A percentile compares a stretch with the other conserved stretches of the same genome.
Conservation (phyloP, 495 filamentous ascomycete genomes). For the Podospora comata region DNA sequence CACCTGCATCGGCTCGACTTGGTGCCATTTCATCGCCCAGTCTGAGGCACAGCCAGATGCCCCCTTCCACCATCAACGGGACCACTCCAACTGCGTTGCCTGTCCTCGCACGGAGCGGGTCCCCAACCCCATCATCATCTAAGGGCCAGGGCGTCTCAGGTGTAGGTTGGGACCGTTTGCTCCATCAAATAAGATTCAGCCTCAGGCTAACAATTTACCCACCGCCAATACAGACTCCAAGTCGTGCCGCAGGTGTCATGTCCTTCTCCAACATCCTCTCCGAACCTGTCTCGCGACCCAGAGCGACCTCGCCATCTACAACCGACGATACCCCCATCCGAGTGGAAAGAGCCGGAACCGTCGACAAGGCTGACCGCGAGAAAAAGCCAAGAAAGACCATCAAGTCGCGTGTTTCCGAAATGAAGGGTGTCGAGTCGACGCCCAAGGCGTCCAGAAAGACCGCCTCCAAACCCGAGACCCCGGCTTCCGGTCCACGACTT, state of each 20-base stretch:
- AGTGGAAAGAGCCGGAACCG: slow-evolving; percentile 26
- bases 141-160: slow-evolving; percentile 32
- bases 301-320: slow-evolving; percentile 38
- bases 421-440: slow-evolving; percentile 38
- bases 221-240: slow-evolving; percentile 48
- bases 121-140: slow-evolving; percentile 32
- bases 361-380: slow-evolving; percentile 27
- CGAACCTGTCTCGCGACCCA: slow-evolving; percentile 55
- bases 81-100: slow-evolving; percentile 41
- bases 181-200: background rate
- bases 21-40: slow-evolving; percentile 52
- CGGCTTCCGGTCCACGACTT: slow-evolving; percentile 44
- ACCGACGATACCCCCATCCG: slow-evolving; percentile 29
- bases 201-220: background rate
- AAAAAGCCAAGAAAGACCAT: slow-evolving; percentile 41
- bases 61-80: slow-evolving; percentile 46
- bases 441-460: slow-evolving; percentile 42
- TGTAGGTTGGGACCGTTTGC: slow-evolving; percentile 30
- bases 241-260: slow-evolving; percentile 78
- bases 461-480: slow-evolving; percentile 43
- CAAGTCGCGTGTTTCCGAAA: slow-evolving; percentile 42
- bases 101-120: slow-evolving; percentile 45
- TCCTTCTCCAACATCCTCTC: slow-evolving; percentile 88
- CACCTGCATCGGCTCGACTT: slow-evolving; percentile 31
- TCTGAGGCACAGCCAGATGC: slow-evolving; percentile 42